Evolutionary conservation across 768 basidiomycete species (phyloP), one percentile per base, ranked within the genome.

Genomic region (Pleurotus sapidus): DNA sequence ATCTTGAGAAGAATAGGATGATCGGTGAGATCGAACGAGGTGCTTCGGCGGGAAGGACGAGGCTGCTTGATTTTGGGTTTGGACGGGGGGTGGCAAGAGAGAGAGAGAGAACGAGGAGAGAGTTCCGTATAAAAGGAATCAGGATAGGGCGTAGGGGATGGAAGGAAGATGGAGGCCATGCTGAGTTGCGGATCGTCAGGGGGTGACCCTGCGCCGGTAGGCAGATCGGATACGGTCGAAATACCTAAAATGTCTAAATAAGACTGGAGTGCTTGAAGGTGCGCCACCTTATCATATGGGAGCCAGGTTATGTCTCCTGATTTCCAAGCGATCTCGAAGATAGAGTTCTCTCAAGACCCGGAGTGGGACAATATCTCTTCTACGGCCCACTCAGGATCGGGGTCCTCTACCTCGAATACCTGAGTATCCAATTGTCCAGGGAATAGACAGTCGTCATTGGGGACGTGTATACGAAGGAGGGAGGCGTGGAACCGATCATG

Each of bases 401-500:
- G 20, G 4, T 64, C 60, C 0, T 65, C 65, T 68, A 43, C n/a
- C 8, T 59, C 67, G 0, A 49, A 27, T 14, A 74, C 37, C 38
- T 70, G 70, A 3, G 45, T 59, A 23, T 61, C 48, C 18, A 59
- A 57, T 6, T 69, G 49, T 1, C 71, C 68, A 0, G 70, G 68
- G 55, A 72, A 72, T 23, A 55, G 37, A 2, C 66, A 12, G 51
- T 75, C 70, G 54, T 74, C 71, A 53, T 74, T 75, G 0, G 70
- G 69, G 3, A 60, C 49, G 46, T 76, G 73, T n/a, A 67, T 63
- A 0, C 68, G 58, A 0, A 77, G 59, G 1, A 72, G 50, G 0
- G 65, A 70, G 0, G 69, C 60, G 42, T 77, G 76, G 39, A 77
- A 76, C 0, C 61, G 60, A 0, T 63, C 58, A 55, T 75, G 68